Base-by-base conservation (phyloP, 192 early-diverging fungal genomes). In the Linnemannia elongata region DNA sequence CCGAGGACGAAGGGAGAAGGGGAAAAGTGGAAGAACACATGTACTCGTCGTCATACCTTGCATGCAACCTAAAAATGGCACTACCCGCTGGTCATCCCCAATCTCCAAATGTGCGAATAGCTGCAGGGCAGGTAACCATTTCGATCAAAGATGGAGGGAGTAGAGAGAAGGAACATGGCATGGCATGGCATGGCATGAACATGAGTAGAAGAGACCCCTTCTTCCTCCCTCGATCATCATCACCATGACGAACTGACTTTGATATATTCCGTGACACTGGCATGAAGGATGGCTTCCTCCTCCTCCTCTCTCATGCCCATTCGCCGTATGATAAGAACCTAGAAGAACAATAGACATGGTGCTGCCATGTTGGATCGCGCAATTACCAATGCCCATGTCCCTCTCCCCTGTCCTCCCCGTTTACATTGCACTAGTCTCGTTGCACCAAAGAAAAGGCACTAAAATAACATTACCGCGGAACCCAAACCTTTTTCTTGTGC, bases 21-120 rank as follows among this genome's bases (percentile, higher is more conserved):
- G 13, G 44, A 52, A 18, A 18, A 18, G 20, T 15, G 15, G 4
- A 9, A 33, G 27, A 33, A 66, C 60, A 35, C 60, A 66, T 66
- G 60, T 66, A 33, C 27, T 66, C 60, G 30, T 27, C 60, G 60
- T 66, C 60, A 66, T 66, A 33, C 30, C 60, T 66, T 66, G 60
- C 60, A 66, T 66, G 60, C 60, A 33, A 10, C 49, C 49, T 52
- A 57, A 57, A 55, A 18, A 57, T 57, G 55, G 49, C 49, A 22
- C 18, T 20, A 0, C 49, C 20, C 22, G 17, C 49, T 6, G 20
- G 18, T 20, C 38, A 39, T 39, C 17, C 18, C 1, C 18, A 22
- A 52, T 52, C 49, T 52, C 18, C 5, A 6, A 22, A 18, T 52
- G 49, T 52, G 44, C 44, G 44, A 52, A 52, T 52, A 18, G 18